Evolutionary conservation across 805 yeast genomes (phyloP).

Genomic region (Wickerhamia fluorescens): DNA sequence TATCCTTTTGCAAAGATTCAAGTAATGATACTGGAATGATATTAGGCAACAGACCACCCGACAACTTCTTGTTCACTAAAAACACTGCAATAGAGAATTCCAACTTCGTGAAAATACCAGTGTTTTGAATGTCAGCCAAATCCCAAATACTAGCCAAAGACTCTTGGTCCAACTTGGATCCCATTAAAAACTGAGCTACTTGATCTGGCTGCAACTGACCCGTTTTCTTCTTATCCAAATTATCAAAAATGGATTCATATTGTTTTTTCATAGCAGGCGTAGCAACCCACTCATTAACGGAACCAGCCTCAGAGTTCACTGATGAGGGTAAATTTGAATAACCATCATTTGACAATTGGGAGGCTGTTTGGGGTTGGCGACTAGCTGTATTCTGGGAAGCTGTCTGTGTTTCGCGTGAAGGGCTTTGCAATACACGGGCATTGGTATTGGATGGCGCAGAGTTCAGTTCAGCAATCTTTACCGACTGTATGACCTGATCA

Average conservation of each 20-base stretch:
- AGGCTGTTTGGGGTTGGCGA: slow-evolving; percentile 14
- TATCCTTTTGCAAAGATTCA: slow-evolving; percentile 17
- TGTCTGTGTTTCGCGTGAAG: slow-evolving; percentile 24
- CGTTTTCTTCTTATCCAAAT: slow-evolving; percentile 56
- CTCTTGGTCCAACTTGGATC: slow-evolving; percentile 80
- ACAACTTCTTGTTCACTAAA: slow-evolving; percentile 74
- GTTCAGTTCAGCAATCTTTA: slow-evolving; percentile 3
- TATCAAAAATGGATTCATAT: slow-evolving; percentile 72
- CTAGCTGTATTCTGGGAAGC: slow-evolving; percentile 30
- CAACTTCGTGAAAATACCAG: slow-evolving; percentile 69
- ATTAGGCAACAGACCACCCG: slow-evolving; percentile 74
- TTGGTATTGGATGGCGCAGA: slow-evolving; percentile 4
- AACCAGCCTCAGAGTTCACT: slow-evolving; percentile 10
- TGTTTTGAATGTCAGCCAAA: slow-evolving; percentile 79
- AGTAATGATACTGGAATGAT: slow-evolving; percentile 64
- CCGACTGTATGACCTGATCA: slow-evolving; percentile 35
- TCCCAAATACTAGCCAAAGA: slow-evolving; percentile 91
- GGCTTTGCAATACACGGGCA: too few species aligned
- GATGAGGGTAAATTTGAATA: slow-evolving; percentile 7
- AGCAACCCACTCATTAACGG: slow-evolving; percentile 52
- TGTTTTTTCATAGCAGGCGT: slow-evolving; percentile 65
- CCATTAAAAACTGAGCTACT: slow-evolving; percentile 82
- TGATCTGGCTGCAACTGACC: slow-evolving; percentile 70
- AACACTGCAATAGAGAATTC: slow-evolving; percentile 95
- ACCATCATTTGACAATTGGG: slow-evolving; percentile 8